These are phyloP conservation scores for Coprinopsis sp. DNA, from an alignment of 768 basidiomycete genomes.

Conservation along the genomic window DNA sequence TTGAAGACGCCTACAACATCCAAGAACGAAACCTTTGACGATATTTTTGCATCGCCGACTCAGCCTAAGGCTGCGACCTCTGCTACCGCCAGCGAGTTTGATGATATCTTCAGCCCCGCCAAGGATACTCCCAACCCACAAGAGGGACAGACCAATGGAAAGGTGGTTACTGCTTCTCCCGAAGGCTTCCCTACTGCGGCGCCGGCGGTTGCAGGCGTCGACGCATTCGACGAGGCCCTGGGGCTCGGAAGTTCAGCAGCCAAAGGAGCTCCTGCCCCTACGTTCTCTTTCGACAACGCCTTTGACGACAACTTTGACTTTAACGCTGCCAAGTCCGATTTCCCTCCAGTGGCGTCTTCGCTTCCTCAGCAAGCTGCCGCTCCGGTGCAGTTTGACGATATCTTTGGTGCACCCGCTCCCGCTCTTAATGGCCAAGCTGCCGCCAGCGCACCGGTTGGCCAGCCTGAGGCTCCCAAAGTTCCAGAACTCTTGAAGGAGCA, in stretches of 20 bases:
- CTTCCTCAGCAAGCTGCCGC: conserved; percentile 4
- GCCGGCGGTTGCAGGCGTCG: conserved; percentile 39
- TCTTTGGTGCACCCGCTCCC: conserved; percentile 14
- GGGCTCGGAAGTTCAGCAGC: conserved; percentile 43
- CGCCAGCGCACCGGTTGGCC: not conserved
- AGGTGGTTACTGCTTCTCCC: not conserved
- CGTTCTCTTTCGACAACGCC: conserved; percentile 61
- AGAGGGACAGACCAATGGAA: not conserved
- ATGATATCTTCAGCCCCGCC: conserved; percentile 4
- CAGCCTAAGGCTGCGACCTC: conserved; percentile 16
- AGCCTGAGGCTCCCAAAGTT: not conserved
- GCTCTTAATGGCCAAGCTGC: conserved; percentile 2
- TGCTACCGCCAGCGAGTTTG: conserved; percentile 18
- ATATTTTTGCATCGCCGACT: conserved; percentile 36
- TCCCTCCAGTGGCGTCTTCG: conserved; percentile 5
- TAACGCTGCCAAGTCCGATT: conserved; percentile 24
- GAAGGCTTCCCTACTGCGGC: conserved; percentile 9
- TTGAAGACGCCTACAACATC: not conserved
- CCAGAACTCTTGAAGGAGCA: not conserved
- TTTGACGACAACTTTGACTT: conserved; percentile 65
- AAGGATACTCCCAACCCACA: not conserved
- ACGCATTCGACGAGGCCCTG: conserved; percentile 74
- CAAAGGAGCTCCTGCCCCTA: conserved; percentile 27
- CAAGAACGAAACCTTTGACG: conserved; percentile 8
- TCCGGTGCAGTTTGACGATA: conserved; percentile 22